Base-by-base conservation (phyloP, 306 rosid species). In the Dalbergia cultrata region DNA sequence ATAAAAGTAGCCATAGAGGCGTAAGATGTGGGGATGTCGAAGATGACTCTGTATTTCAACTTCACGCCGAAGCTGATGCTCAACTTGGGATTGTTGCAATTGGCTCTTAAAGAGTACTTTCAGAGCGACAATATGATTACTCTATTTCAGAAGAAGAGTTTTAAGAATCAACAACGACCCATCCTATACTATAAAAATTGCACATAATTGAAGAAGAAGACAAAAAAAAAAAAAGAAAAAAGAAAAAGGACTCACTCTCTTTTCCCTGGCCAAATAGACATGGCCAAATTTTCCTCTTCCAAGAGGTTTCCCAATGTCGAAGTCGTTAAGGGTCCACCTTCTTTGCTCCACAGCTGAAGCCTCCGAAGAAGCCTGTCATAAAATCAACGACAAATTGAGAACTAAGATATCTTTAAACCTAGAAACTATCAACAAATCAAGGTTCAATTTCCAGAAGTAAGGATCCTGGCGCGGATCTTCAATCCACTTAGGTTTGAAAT, bases 281-380 rank as follows among this genome's bases (percentile, higher is more conserved):
- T 96, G 99, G n/a, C 99, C 98, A 45, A 96, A 96, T 91, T 96
- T 96, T 9, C 99, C 99, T 70, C 98, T 87, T 66, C 99, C 99
- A 4, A 96, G 98, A 62, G 99, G 98, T 45, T 93, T 96, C 66
- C 99, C 99, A 9, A 96, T 92, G 50, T 96, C 99, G 21, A 96
- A 96, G 83, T 96, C 99, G 52, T 87, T 87, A 12, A 93, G 93
- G 39, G 92, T 93, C 99, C 99, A 96, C 69, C 99, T 90, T 74
- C 77, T 90, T 47, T 87, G 90, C 83, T 90, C 98, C 77, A 64
- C 88, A 72, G 88, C 87, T 21, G 95, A 88, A 73, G 44, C 89
- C 87, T 93, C 92, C 61, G 82, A 79, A 45, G 91, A 86, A 75
- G 76, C 78, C 97, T 96, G 75, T 9, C 17, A 54, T 26, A 80